Evolutionary conservation across 371 early-diverging fungal genomes (phyloP).

Genomic region (Mortierella sp.): DNA sequence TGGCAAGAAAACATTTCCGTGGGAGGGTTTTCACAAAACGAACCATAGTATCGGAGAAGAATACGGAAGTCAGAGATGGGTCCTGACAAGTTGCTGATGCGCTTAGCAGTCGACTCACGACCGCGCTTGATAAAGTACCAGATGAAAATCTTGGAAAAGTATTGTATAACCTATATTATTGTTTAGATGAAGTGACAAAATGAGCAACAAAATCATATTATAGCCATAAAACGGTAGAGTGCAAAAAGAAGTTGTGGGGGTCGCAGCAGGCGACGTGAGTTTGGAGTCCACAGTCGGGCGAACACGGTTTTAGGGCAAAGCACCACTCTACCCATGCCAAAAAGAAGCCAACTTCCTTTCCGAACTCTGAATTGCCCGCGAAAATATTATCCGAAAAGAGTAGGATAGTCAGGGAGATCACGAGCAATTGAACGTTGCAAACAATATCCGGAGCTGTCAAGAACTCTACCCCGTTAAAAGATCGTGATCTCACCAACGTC

Average conservation of each 20-base stretch:
- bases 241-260: neutral
- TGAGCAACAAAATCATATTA: neutral
- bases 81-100: slow-evolving; percentile 81
- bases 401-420: neutral
- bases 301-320: slow-evolving; percentile 6
- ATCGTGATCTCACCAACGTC: neutral
- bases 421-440: neutral
- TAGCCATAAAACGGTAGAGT: neutral
- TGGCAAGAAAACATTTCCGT: neutral
- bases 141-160: slow-evolving; percentile 89
- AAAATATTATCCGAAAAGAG: neutral
- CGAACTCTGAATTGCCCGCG: neutral
- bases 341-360: neutral
- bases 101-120: slow-evolving; percentile 67
- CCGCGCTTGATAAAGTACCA: slow-evolving; percentile 74
- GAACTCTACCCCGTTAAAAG: neutral
- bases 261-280: neutral
- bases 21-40: neutral
- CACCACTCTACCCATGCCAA: neutral
- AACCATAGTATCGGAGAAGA: slow-evolving; percentile 87
- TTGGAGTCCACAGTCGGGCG: neutral
- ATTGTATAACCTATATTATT: slow-evolving; percentile 85
- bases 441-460: neutral
- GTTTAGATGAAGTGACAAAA: neutral
- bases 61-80: slow-evolving; percentile 94